These are phyloP conservation scores for Neurospora sp. DNA, from an alignment of 495 filamentous ascomycete species.

Conservation along the genomic window DNA sequence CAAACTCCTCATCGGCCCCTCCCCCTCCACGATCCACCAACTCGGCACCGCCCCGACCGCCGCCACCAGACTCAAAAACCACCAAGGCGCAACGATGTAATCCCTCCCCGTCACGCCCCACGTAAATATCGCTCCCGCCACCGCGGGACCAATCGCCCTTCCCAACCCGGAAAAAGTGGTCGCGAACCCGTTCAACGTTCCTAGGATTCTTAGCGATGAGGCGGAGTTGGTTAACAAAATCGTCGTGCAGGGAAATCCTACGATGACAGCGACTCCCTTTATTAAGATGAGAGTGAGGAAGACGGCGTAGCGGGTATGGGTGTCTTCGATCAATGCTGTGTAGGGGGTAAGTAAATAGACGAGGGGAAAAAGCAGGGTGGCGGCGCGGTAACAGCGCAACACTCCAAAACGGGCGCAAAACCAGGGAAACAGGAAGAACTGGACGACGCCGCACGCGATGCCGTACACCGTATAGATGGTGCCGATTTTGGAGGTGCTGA, in stretches of 20 bases:
- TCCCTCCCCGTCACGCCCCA: constrained; percentile 54
- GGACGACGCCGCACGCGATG: constrained; percentile 57
- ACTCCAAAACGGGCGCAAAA: constrained; percentile 60
- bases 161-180: constrained; percentile 72
- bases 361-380: constrained; percentile 53
- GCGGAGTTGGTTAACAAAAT: constrained; percentile 88
- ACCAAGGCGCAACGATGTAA: constrained; percentile 71
- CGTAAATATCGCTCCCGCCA: constrained; percentile 55
- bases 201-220: constrained; percentile 59
- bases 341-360: constrained; percentile 67
- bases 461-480: constrained; percentile 69
- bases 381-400: constrained; percentile 53
- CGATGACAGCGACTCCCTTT: constrained; percentile 62
- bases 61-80: constrained; percentile 53
- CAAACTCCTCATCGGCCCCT: constrained; percentile 48
- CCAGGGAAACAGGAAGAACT: constrained; percentile 70
- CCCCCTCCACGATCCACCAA: constrained; percentile 63
- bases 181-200: constrained; percentile 82
- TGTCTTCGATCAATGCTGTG: constrained; percentile 48
- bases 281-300: constrained; percentile 48
- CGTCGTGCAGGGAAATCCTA: constrained; percentile 83
- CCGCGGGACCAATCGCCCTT: constrained; percentile 63
- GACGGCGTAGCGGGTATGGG: constrained; percentile 30
- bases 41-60: constrained; percentile 54
- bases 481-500: constrained; percentile 51